Conservation (phyloP, 2,329 filamentous ascomycete species). For the Alternaria sp. region DNA sequence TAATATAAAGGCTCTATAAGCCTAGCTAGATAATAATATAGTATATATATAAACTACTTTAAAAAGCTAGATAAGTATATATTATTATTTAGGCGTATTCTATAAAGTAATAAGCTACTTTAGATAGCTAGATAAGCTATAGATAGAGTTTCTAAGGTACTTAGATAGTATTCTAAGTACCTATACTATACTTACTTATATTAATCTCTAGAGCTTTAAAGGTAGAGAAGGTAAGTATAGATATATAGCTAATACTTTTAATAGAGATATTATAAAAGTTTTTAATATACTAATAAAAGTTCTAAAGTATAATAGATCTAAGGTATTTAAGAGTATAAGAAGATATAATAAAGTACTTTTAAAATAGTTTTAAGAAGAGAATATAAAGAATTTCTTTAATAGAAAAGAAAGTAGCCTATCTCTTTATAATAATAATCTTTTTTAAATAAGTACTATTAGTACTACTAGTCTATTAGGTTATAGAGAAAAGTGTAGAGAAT, state of each 20-base stretch:
- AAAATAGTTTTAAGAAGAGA: conserved; percentile 5
- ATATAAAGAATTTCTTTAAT: background rate
- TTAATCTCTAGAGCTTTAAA: background rate
- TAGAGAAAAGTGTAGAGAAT: background rate
- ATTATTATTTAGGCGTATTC: conserved; percentile 6
- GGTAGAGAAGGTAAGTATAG: background rate
- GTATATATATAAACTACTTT: background rate
- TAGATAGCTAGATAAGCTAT: conserved; percentile 5
- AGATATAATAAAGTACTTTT: conserved; percentile 14
- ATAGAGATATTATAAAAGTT: conserved; percentile 9
- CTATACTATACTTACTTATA: conserved; percentile 13
- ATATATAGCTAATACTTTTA: background rate
- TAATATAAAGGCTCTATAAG: conserved; percentile 1
- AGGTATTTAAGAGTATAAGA: conserved; percentile 10
- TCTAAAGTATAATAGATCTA: conserved; percentile 5
- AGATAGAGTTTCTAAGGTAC: conserved; percentile 4
- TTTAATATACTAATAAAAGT: conserved; percentile 16
- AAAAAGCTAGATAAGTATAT: conserved; percentile 16
- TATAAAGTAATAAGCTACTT: conserved; percentile 8
- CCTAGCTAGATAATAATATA: conserved; percentile 1
- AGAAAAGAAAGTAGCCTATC: background rate
- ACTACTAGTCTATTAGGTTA: background rate
- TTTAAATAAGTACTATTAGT: background rate
- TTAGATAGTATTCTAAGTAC: conserved; percentile 3
- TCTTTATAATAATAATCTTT: background rate